Evolutionary conservation across 2,329 filamentous ascomycete genomes (phyloP).

Genomic region (Podosphaera leucotricha): DNA sequence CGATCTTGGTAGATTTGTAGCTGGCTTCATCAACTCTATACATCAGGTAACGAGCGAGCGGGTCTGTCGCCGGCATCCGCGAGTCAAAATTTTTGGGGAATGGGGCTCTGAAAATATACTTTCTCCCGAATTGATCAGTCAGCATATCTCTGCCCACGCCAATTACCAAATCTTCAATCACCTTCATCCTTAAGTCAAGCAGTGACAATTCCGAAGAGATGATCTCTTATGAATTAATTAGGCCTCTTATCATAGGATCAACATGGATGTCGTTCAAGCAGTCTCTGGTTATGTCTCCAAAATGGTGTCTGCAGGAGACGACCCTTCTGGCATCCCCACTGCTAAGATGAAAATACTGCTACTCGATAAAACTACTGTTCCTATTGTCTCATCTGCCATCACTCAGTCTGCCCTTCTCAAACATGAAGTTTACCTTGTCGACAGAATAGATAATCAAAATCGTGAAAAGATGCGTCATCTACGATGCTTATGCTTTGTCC

Average conservation of each 20-base stretch:
- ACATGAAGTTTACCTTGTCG: slow-evolving; percentile 94
- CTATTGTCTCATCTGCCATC: slow-evolving; percentile 82
- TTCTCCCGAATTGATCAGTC: no score
- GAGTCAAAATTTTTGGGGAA: no score
- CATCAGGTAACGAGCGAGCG: background rate
- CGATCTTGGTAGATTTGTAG: background rate
- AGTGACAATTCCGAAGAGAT: background rate
- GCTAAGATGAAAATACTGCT: slow-evolving; percentile 97
- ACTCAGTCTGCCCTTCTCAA: slow-evolving; percentile 88
- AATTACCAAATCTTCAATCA: background rate
- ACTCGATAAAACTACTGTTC: slow-evolving; percentile 78
- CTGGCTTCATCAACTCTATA: background rate
- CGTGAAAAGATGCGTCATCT: slow-evolving; percentile 97
- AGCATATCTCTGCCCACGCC: background rate
- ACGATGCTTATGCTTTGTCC: slow-evolving; percentile 75
- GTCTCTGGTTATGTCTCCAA: slow-evolving; percentile 88
- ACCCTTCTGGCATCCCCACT: slow-evolving; percentile 37
- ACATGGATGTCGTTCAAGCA: slow-evolving; percentile 84
- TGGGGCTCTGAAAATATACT: no score
- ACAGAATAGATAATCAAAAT: slow-evolving; percentile 71
- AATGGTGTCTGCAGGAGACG: slow-evolving; percentile 74
- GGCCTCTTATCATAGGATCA: background rate
- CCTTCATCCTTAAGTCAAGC: background rate
- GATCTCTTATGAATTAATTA: background rate
- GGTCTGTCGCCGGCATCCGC: background rate